A percentile compares a stretch with the other conserved stretches of the same genome.
Conservation (phyloP, 805 yeast species). For the Ogataea allantospora region DNA sequence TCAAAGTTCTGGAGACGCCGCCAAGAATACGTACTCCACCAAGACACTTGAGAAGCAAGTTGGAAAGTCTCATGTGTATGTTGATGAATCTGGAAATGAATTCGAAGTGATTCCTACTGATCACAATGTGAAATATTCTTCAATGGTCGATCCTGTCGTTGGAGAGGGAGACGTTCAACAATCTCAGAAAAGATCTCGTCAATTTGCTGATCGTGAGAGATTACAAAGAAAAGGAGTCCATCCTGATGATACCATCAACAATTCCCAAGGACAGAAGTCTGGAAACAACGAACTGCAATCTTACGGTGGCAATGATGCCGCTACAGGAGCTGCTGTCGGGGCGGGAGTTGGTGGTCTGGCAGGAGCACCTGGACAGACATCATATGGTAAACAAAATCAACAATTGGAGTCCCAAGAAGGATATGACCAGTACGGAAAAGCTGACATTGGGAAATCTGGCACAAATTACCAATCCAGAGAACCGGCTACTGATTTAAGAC, state of each 20-base stretch:
- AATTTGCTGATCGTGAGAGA: background rate
- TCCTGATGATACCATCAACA: background rate
- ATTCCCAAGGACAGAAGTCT: background rate
- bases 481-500: background rate
- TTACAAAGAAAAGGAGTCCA: background rate
- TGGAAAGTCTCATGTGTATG: constrained; percentile 11
- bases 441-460: background rate
- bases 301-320: background rate
- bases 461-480: background rate
- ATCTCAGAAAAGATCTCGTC: constrained; percentile 3
- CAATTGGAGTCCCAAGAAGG: constrained; percentile 4
- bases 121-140: constrained; percentile 24
- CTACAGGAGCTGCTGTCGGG: constrained; percentile 13
- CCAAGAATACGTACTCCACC: constrained; percentile 11
- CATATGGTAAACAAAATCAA: constrained; percentile 1
- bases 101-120: constrained; percentile 16
- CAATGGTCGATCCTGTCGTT: constrained; percentile 31
- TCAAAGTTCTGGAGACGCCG: constrained; percentile 7
- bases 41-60: constrained; percentile 8
- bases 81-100: constrained; percentile 9
- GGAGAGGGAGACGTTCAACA: constrained; percentile 17
- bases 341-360: constrained; percentile 10
- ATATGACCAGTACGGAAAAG: background rate
- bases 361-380: constrained; percentile 5
- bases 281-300: background rate